Evolutionary conservation across 192 early-diverging fungal genomes (phyloP), one percentile per base, ranked within the genome.

Genomic region (Jimgerdemannia flammicorona): DNA sequence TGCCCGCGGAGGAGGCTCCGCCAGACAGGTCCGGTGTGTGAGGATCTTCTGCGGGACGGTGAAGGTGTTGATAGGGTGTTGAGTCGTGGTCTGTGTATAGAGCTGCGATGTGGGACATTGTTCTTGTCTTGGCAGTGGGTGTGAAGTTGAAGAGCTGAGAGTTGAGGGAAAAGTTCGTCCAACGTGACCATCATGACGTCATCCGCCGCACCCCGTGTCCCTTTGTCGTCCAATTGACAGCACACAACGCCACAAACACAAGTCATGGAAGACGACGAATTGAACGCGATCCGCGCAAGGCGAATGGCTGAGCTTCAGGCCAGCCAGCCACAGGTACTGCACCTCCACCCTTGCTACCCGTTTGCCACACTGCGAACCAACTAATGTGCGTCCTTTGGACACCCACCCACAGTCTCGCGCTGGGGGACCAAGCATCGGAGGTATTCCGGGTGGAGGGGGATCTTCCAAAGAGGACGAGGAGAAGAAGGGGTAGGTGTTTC

Each of bases 191-290:
- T 29, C 29, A 29, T 59, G 49, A 59, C 49, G 49, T 59, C 49
- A 59, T 14, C 6, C 49, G 6, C 49, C 49, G 29, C 29, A 29
- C 29, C 29, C 29, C 29, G 0, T 29, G 29, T 29, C 29, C 29
- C 29, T 29, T 29, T 29, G 29, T 29, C 29, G 29, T 1, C 29
- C 29, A 29, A 29, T 29, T 1, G n/a, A n/a, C 29, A 29, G 29
- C 29, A 59, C 49, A 59, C 49, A 59, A 59, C 6, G 0, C 49
- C 49, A 14, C 14, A 59, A 59, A 2, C 49, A 59, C 49, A 74
- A 79, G 70, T 29, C 71, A 91, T 92, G 93, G 90, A 87, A 72
- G 92, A 93, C 88, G 89, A 91, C 81, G 94, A 95, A 77, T 88
- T 95, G 42, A 85, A 85, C 79, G 87, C 88, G 67, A 93, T 95